A percentile compares a stretch with the other conserved stretches of the same genome.
phyloP scores from a whole-genome alignment of 805 yeast species.

The Pichia paraexigua region DNA sequence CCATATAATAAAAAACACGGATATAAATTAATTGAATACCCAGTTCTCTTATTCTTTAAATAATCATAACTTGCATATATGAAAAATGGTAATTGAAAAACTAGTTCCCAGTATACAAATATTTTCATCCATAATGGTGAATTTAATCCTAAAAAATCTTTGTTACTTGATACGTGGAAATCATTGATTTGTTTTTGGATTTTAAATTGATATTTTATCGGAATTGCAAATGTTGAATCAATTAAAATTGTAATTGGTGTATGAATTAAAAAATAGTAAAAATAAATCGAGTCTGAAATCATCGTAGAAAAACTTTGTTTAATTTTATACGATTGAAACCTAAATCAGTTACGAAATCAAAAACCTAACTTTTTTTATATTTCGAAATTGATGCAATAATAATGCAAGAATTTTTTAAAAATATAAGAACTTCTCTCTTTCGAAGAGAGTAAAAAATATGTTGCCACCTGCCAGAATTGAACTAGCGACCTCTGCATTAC shows the following conservation, averaged over 20 bases:
- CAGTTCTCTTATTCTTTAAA: slow-evolving; percentile 8
- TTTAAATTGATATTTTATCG: slow-evolving; percentile 36
- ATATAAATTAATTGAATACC: slow-evolving; percentile 18
- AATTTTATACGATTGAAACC: neutral
- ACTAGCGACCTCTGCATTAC: slow-evolving; percentile 97
- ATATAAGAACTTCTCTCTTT: too few relatives aligned
- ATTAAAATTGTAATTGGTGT: slow-evolving; percentile 67
- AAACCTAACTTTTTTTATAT: neutral
- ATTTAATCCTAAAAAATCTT: slow-evolving; percentile 62
- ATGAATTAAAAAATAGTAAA: slow-evolving; percentile 42
- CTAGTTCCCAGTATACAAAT: slow-evolving; percentile 65
- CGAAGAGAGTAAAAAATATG: slow-evolving; percentile 15
- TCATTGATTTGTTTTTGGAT: slow-evolving; percentile 43
- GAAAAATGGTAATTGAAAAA: slow-evolving; percentile 78
- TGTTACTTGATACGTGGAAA: slow-evolving; percentile 56
- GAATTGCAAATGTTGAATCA: slow-evolving; percentile 68
- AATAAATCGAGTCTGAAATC: slow-evolving; percentile 20
- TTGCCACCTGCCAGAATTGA: slow-evolving; percentile 83
- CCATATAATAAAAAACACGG: slow-evolving; percentile 54
- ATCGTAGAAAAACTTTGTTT: neutral
- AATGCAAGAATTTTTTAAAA: too few relatives aligned
- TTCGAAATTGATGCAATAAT: too few relatives aligned
- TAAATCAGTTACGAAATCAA: too few relatives aligned
- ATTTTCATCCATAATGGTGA: slow-evolving; percentile 53
- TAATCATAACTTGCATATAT: slow-evolving; percentile 33